Percentiles rank a stretch among this genome's conserved stretches.
phyloP scores from a whole-genome alignment of 306 rosid species.

The Carpinus fangiana region DNA sequence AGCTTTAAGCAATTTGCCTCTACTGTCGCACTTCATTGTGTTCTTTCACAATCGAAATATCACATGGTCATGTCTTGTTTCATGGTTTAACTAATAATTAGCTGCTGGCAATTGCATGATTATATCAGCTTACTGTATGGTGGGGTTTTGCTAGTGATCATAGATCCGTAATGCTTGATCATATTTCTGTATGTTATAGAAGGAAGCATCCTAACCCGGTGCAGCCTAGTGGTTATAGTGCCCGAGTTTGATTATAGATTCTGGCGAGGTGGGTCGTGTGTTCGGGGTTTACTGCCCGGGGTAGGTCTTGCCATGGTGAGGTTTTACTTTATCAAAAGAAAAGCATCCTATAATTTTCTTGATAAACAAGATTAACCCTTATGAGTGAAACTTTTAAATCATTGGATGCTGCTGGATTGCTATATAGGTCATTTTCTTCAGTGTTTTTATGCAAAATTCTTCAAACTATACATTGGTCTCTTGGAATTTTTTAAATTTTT shows the following conservation, averaged over 20 bases:
- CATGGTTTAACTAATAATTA: not conserved
- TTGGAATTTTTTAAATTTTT: too few species aligned
- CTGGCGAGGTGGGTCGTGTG: too few species aligned
- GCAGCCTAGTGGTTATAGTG: too few species aligned
- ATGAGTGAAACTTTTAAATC: not conserved
- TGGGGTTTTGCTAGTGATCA: not conserved
- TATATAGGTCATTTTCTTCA: not conserved
- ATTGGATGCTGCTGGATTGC: not conserved
- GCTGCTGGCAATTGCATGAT: not conserved
- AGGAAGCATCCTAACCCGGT: not conserved
- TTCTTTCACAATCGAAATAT: constrained; percentile 31
- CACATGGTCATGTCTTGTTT: not conserved
- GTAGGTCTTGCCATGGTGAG: too few species aligned
- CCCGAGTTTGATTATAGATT: too few species aligned
- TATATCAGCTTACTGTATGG: not conserved
- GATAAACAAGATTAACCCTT: not conserved
- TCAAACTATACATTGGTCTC: too few species aligned
- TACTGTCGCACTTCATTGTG: not conserved
- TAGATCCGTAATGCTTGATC: not conserved
- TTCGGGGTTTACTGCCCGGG: too few species aligned
- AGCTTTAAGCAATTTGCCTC: constrained; percentile 30
- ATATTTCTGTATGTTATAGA: not conserved
- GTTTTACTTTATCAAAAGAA: too few species aligned
- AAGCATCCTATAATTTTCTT: not conserved
- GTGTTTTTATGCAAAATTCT: too few species aligned